phyloP scores from a whole-genome alignment of 306 rosid genomes.

The Acmispon strigosus region DNA sequence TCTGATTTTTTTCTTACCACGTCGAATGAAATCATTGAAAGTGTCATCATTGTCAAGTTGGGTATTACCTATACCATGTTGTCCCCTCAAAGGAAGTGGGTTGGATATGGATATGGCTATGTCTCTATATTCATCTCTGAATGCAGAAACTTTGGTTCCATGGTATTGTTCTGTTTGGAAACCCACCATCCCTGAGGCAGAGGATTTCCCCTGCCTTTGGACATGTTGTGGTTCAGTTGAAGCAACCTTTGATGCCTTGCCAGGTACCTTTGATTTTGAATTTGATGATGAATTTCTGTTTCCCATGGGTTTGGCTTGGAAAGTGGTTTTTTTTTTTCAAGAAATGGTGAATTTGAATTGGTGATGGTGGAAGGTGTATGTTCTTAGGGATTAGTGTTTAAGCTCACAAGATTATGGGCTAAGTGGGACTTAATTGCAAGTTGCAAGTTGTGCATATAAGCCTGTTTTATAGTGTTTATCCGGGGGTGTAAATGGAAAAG shows the following conservation, averaged over 20 bases:
- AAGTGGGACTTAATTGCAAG: not conserved
- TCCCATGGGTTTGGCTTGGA: conserved; percentile 13
- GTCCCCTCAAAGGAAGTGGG: too few relatives aligned
- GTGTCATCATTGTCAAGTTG: conserved; percentile 23
- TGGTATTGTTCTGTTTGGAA: not conserved
- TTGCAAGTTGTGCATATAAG: not conserved
- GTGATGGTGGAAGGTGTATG: not conserved
- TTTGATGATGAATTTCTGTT: not conserved
- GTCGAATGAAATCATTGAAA: conserved; percentile 32
- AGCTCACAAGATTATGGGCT: conserved; percentile 6
- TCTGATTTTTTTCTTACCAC: conserved; percentile 16
- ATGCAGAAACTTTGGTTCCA: not conserved
- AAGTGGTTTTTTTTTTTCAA: not conserved
- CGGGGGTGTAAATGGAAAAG: not conserved
- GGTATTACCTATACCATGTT: not conserved
- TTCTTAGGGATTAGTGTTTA: not conserved
- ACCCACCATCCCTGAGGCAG: not conserved
- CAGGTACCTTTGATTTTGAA: conserved; percentile 6
- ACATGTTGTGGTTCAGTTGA: not conserved
- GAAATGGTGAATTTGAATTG: not conserved
- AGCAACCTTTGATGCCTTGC: not conserved
- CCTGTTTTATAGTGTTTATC: conserved; percentile 22
- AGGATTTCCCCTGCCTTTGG: not conserved
- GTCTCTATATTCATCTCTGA: not conserved
- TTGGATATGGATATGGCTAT: not conserved